These are phyloP conservation scores for Cubamyces lactineus DNA, from an alignment of 768 basidiomycete species.

Conservation along the genomic window DNA sequence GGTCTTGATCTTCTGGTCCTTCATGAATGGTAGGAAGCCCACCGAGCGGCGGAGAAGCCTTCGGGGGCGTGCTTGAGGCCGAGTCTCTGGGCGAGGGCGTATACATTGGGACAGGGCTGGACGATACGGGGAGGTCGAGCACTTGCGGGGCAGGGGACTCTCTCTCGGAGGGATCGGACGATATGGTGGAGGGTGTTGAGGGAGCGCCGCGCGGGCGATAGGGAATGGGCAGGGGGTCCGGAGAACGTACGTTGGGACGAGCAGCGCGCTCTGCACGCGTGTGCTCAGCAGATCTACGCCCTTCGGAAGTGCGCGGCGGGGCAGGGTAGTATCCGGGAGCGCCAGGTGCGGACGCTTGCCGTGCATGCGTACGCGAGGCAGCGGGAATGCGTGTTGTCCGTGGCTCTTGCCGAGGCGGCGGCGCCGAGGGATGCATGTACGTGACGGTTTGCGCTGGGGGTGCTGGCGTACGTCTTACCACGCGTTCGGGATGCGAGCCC, in stretches of 20 bases:
- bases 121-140: constrained; percentile 18
- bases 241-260: constrained; percentile 38
- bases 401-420: constrained; percentile 12
- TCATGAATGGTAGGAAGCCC: constrained; percentile 39
- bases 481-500: constrained; percentile 22
- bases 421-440: constrained; percentile 15
- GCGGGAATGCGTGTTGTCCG: constrained; percentile 19
- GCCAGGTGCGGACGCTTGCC: constrained; percentile 17
- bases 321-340: constrained; percentile 11
- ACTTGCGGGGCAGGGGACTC: constrained; percentile 17
- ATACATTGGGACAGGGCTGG: constrained; percentile 8
- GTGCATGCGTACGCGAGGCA: constrained; percentile 20
- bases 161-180: constrained; percentile 25
- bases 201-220: constrained; percentile 38
- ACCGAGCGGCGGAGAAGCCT: constrained; percentile 21
- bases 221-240: constrained; percentile 50
- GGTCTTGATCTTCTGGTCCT: constrained; percentile 29
- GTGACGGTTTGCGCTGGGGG: constrained; percentile 23
- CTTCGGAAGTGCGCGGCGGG: constrained; percentile 7
- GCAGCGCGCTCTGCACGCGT: constrained; percentile 16
- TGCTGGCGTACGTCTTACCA: constrained; percentile 21
- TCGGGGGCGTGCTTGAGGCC: constrained; percentile 14
- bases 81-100: constrained; percentile 15
- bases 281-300: constrained; percentile 19
- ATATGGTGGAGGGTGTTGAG: constrained; percentile 23